Conservation (phyloP, 768 basidiomycete species). For the Phanerochaete carnosa region DNA sequence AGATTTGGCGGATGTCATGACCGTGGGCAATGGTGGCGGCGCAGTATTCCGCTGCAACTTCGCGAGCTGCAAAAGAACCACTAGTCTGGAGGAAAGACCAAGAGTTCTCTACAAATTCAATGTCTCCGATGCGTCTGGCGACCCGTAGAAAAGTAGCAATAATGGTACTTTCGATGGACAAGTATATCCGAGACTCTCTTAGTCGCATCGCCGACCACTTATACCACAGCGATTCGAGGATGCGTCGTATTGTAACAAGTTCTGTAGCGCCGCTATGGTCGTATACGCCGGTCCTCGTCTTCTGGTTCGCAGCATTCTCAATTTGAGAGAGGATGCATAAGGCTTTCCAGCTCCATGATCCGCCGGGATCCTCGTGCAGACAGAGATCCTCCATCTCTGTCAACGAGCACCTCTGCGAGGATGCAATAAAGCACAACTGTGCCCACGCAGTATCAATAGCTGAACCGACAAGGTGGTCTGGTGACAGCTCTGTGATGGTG, state of each 20-base stretch:
- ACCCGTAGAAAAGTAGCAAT: slow-evolving; percentile 18
- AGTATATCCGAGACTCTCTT: background rate
- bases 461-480: background rate
- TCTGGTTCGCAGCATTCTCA: background rate
- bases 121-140: slow-evolving; percentile 14
- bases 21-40: background rate
- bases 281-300: background rate
- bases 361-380: background rate
- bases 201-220: slow-evolving; percentile 27
- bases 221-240: slow-evolving; percentile 27
- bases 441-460: background rate
- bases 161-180: slow-evolving; percentile 1
- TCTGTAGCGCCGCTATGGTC: background rate
- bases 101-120: background rate
- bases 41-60: slow-evolving; percentile 1
- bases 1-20: background rate
- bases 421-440: background rate
- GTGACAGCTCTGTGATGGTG: background rate
- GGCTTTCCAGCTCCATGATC: background rate
- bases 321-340: background rate
- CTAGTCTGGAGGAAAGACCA: slow-evolving; percentile 2
- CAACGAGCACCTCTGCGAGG: background rate
- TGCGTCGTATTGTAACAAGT: background rate
- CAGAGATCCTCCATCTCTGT: background rate
- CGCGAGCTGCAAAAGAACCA: background rate